Evolutionary conservation across 2,329 filamentous ascomycete species (phyloP), one percentile per base, ranked within the genome.

Genomic region (Stagonosporopsis chrysanthemi): DNA sequence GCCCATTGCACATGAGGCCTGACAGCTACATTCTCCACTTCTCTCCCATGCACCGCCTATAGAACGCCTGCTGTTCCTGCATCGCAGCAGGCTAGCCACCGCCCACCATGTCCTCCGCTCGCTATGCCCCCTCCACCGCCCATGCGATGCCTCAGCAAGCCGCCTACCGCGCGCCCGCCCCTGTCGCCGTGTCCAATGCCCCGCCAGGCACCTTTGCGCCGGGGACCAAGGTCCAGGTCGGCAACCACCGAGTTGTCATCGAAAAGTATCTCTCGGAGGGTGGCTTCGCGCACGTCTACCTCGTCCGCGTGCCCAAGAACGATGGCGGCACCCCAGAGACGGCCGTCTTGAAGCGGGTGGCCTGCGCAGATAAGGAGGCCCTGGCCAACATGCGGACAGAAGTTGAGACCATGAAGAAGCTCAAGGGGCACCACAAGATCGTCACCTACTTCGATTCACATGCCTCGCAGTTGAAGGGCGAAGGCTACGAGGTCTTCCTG

Each of bases 371-470:
- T 79, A 97, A 96, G 83, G 91, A 96, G 64, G 87, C 94, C 56
- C 83, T 99, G 79, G 90, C 91, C 62, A 93, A 91, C 77, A 98
- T 99, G 95, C 88, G 95, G 77, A 98, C 89, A 66, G 95, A 99
- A 83, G 95, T 99, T 68, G 95, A 99, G 81, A 99, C 95, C 14
- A 99, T 99, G 95, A 99, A 99, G 87, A 93, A 95, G 79, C 84
- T 99, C 69, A 97, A 97, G 82, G 95, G 95, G 55, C 95, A 98
- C 83, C 88, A 88, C 62, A 90, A 95, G 69, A 98, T 99, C 73
- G 95, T 99, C 70, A 97, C 90, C 57, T 99, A 99, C 79, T 93
- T 98, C 76, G 95, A 99, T 81, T 98, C 94, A 65, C 95, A 99
- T 78, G 95, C 95, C 35, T 97, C 92, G 15, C 93, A 98, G 78